phyloP scores from a whole-genome alignment of 345 rosid species.

The Eucalyptus tenuipes region DNA sequence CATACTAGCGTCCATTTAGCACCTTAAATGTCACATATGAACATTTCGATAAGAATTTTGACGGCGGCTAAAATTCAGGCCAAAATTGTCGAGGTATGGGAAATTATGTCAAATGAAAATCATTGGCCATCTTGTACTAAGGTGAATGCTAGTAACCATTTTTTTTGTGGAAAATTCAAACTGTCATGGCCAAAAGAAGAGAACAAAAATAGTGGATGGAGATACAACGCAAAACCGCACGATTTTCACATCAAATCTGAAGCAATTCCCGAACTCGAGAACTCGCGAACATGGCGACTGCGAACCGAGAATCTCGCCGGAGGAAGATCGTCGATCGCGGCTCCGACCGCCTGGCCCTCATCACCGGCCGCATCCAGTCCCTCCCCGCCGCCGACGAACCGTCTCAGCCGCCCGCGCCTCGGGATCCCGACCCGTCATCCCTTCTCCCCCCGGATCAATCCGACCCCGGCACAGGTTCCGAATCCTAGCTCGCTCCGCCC shows the following conservation, averaged over 20 bases:
- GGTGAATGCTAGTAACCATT: background rate
- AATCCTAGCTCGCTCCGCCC: background rate
- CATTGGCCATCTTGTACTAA: fast-evolving
- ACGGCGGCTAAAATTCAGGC: background rate
- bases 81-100: background rate
- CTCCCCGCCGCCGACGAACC: slow-evolving; percentile 17
- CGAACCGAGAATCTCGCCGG: slow-evolving; percentile 75
- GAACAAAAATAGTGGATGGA: background rate
- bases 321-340: slow-evolving; percentile 65
- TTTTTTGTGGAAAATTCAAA: background rate
- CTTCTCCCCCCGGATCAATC: slow-evolving; percentile 2
- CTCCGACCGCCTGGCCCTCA: slow-evolving; percentile 75
- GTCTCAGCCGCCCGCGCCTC: slow-evolving; percentile 1
- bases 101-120: background rate
- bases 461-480: slow-evolving; percentile 15
- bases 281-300: slow-evolving; percentile 5
- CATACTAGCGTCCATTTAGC: background rate
- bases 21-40: background rate
- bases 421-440: background rate
- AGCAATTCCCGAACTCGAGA: too few species aligned
- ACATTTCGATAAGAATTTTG: background rate
- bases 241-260: background rate
- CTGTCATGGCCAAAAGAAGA: background rate
- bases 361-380: slow-evolving; percentile 43
- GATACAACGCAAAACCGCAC: background rate